Evolutionary conservation across 2,329 filamentous ascomycete species (phyloP).

Genomic region (Colletotrichum lindemuthianum): DNA sequence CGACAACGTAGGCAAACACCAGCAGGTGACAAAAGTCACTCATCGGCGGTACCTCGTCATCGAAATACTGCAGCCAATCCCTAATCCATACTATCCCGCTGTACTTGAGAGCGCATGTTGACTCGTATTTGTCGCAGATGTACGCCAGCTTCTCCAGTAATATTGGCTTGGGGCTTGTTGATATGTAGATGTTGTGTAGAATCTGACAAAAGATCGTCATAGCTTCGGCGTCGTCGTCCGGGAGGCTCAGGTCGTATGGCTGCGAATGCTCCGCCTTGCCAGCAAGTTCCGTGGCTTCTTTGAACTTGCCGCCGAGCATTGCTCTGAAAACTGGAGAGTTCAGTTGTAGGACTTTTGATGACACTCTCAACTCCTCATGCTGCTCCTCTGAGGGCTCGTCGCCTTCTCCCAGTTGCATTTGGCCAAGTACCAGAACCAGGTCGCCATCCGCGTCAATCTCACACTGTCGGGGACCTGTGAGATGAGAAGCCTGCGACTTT

Average conservation of each 20-base stretch:
- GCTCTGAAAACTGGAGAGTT: conserved; percentile 42
- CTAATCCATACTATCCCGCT: conserved; percentile 34
- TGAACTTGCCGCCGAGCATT: conserved; percentile 40
- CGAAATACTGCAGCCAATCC: conserved; percentile 34
- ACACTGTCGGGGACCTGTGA: too few relatives aligned
- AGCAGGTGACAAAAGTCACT: conserved; percentile 35
- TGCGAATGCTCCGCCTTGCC: background rate
- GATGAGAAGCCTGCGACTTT: too few relatives aligned
- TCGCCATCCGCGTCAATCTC: conserved; percentile 35
- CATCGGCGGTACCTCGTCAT: conserved; percentile 27
- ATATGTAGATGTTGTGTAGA: conserved; percentile 43
- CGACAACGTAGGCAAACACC: conserved; percentile 36
- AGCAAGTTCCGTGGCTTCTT: conserved; percentile 36
- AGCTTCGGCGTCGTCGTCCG: conserved; percentile 44
- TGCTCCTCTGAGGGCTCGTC: background rate
- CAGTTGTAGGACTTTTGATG: conserved; percentile 38
- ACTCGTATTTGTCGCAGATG: conserved; percentile 42
- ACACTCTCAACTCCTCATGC: conserved; percentile 28
- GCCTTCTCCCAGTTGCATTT: conserved; percentile 19
- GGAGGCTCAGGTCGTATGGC: conserved; percentile 34
- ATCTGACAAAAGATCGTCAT: conserved; percentile 46
- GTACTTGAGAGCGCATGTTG: conserved; percentile 32
- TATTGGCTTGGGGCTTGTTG: conserved; percentile 38
- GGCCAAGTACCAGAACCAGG: conserved; percentile 31
- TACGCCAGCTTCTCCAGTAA: conserved; percentile 42